phyloP scores from a whole-genome alignment of 768 basidiomycete genomes.

The Clavulina sp. region DNA sequence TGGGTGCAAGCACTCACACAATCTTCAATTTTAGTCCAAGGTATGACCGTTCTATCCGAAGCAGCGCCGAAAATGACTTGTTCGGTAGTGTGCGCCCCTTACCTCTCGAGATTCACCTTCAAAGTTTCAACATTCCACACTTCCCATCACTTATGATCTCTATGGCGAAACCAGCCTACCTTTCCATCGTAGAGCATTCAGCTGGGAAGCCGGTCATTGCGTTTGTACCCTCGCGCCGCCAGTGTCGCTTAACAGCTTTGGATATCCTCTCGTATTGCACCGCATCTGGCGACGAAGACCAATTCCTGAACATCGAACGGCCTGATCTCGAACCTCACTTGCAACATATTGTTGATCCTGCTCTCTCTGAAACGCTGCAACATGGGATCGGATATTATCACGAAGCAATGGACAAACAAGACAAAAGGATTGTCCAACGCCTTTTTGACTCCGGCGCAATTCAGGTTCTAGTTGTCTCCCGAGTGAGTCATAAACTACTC shows the following conservation, averaged over 20 bases:
- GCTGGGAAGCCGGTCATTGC: conserved; percentile 72
- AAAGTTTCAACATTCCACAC: conserved; percentile 91
- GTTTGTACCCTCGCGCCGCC: conserved; percentile 85
- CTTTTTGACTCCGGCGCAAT: conserved; percentile 90
- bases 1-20: conserved; percentile 81
- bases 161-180: conserved; percentile 96
- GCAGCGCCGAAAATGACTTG: not conserved
- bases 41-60: conserved; percentile 21
- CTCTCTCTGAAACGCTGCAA: conserved; percentile 60
- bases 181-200: conserved; percentile 79
- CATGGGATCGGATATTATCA: conserved; percentile 93
- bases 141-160: conserved; percentile 97
- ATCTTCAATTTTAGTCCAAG: conserved; percentile 97
- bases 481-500: conserved; percentile 30
- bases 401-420: conserved; percentile 79
- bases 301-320: conserved; percentile 79
- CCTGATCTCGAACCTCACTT: conserved; percentile 75
- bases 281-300: conserved; percentile 67
- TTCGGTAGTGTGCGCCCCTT: conserved; percentile 72
- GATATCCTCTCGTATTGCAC: conserved; percentile 78
- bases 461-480: conserved; percentile 85
- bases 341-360: conserved; percentile 62
- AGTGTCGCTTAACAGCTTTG: conserved; percentile 85
- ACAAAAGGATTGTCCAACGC: conserved; percentile 84
- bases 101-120: conserved; percentile 93